phyloP scores from a whole-genome alignment of 257 asterid species.

The Prunella vulgaris region DNA sequence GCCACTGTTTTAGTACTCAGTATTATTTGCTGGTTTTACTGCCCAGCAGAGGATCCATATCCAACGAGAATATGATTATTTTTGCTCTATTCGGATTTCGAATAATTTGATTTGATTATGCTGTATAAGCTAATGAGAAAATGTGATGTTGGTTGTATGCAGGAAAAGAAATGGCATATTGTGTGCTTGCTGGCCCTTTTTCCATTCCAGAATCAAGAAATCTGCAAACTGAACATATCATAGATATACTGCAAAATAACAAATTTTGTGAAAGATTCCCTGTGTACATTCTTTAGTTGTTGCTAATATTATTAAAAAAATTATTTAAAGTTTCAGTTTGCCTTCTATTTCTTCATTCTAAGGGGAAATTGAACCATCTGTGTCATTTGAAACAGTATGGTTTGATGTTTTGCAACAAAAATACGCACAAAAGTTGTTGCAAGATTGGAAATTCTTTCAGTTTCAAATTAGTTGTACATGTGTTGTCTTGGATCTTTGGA shows the following conservation, averaged over 20 bases:
- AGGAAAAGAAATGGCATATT: constrained; percentile 40
- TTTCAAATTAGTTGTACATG: background rate
- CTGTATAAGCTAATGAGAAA: background rate
- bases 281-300: constrained; percentile 23
- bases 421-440: background rate
- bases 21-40: no score
- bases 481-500: no score
- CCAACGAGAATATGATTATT: no score
- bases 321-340: background rate
- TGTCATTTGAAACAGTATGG: background rate
- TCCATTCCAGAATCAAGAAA: constrained; percentile 31
- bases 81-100: no score
- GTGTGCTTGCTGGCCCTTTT: constrained; percentile 36
- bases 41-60: no score
- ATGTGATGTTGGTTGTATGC: constrained; percentile 24
- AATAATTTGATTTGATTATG: background rate
- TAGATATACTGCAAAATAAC: background rate
- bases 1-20: no score
- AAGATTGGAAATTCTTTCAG: background rate
- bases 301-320: background rate
- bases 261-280: background rate
- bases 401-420: background rate
- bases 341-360: background rate
- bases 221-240: background rate
- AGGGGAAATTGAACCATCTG: background rate